Evolutionary conservation across 495 filamentous ascomycete species (phyloP), one percentile per base, ranked within the genome.

Genomic region (Penicillium robsamsonii): DNA sequence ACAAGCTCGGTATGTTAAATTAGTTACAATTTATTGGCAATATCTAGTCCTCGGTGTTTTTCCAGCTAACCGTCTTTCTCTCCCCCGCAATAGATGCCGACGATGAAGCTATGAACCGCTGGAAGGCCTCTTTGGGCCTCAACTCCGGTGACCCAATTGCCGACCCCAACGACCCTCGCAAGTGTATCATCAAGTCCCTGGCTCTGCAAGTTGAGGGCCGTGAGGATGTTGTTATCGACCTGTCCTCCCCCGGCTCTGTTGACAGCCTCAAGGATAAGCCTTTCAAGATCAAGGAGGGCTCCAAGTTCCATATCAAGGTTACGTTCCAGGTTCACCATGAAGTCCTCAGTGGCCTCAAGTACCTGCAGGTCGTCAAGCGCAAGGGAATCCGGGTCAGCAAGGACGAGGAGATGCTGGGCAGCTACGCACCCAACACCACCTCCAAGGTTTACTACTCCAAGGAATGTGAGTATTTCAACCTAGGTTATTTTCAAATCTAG

Each of bases 391-490:
- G 81, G 22, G 84, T 94, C 37, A 87, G 86, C 76, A 97, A 96
- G 84, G 85, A 90, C 55, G 82, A 93, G 66, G 92, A 97, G 80
- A 98, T 98, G 94, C 87, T 98, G 77, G 93, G 94, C 50, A 92
- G 89, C 54, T 98, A 90, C 69, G 86, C 89, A 22, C 94, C 94
- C 27, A 96, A 86, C 74, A 96, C 94, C 7, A 83, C 86, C 30
- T 84, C 87, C 63, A 91, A 87, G 70, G 88, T 89, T 2, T 58
- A 84, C 46, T 95, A 97, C 72, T 85, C 85, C 71, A 97, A 96
- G 81, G 87, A 84, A 62, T 97, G 94, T 96, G 81, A 80, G 89
- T 78, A 38, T 41, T 43, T 35, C 4, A n/a, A 6, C 10, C 5
- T 41, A 4, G 12, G 1, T 37, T 12, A 5, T 33, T 42, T 18